Conservation (phyloP, 169 alveolate genomes). For the Cyclospora cayetanensis region DNA sequence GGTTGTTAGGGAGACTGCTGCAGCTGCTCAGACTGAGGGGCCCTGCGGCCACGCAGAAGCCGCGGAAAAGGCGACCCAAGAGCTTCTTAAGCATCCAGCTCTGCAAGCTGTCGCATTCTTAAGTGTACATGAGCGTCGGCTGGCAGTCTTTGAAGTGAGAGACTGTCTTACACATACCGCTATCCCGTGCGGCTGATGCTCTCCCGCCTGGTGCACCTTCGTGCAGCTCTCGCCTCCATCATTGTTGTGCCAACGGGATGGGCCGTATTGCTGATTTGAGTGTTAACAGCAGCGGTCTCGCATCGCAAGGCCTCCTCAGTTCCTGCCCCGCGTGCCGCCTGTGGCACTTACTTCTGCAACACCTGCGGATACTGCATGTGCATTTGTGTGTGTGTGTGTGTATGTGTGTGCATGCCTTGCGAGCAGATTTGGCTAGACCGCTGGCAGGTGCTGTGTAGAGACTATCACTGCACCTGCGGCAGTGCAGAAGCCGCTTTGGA, state of each 20-base stretch:
- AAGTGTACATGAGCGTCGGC: conserved; percentile 63
- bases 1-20: not conserved
- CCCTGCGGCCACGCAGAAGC: not conserved
- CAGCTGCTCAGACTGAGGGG: not conserved
- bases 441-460: conserved; percentile 46
- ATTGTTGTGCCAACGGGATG: too few species aligned
- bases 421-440: conserved; percentile 65
- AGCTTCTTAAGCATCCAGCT: conserved; percentile 59
- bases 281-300: too few species aligned
- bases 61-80: conserved; percentile 5
- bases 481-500: conserved; percentile 50
- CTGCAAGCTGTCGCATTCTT: conserved; percentile 56
- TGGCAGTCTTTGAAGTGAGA: conserved; percentile 56
- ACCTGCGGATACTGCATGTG: not conserved
- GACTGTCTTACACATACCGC: too few species aligned
- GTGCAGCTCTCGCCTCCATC: too few species aligned
- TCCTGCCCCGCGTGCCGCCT: too few species aligned
- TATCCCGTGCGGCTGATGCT: too few species aligned
- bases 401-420: too few species aligned
- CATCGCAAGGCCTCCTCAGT: too few species aligned
- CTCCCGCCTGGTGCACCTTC: too few species aligned
- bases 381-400: not conserved
- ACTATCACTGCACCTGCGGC: conserved; percentile 60
- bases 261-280: too few species aligned
- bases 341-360: not conserved